Percentiles rank a stretch among this genome's conserved stretches.
These are phyloP conservation scores for Elaeagnus macrophylla DNA, from an alignment of 306 rosid genomes.

Conservation along the genomic window DNA sequence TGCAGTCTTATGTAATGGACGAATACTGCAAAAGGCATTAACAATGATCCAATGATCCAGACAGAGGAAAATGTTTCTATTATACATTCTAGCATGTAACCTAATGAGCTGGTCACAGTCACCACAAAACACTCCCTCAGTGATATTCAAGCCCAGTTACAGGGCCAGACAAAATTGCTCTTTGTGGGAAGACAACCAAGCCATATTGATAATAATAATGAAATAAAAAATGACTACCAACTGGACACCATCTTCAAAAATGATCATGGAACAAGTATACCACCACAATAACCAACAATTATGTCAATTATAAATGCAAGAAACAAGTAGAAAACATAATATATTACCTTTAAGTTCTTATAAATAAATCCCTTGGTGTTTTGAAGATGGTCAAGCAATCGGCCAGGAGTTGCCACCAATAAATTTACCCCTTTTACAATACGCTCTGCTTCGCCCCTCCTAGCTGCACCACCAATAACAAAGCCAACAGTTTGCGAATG, in stretches of 20 bases:
- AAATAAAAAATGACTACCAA: background rate
- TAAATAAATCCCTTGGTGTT: constrained; percentile 69
- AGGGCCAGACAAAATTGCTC: no score
- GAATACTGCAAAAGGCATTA: no score
- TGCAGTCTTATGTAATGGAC: no score
- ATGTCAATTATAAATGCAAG: background rate
- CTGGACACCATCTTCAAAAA: background rate
- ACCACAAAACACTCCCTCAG: no score
- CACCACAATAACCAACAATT: background rate
- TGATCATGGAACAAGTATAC: background rate
- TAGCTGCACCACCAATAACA: constrained; percentile 79
- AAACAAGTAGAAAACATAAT: background rate
- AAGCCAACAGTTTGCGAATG: constrained; percentile 85
- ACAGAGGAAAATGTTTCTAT: no score
- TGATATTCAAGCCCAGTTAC: no score
- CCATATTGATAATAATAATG: background rate
- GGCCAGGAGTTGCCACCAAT: constrained; percentile 90
- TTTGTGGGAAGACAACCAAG: no score
- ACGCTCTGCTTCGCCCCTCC: constrained; percentile 86
- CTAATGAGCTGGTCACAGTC: no score
- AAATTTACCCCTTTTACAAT: constrained; percentile 74
- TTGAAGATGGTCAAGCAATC: constrained; percentile 91
- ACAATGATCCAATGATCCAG: no score
- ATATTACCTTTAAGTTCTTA: constrained; percentile 63
- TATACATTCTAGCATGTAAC: no score